A percentile compares a stretch with the other conserved stretches of the same genome.
phyloP scores from a whole-genome alignment of 106 monocot species.

The Apostasia ramifera region DNA sequence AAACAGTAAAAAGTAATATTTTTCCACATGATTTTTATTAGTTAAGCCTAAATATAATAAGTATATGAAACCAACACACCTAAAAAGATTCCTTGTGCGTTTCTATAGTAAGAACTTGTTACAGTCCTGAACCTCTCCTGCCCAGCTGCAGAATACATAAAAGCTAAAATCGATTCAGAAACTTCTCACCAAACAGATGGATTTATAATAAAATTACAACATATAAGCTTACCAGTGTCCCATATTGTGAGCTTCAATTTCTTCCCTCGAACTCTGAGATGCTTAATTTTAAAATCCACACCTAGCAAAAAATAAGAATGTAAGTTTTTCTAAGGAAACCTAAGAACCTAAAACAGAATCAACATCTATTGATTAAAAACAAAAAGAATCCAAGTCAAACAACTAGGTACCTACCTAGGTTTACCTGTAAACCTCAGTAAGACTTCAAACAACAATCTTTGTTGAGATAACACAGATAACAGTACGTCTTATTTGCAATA shows the following conservation, averaged over 20 bases:
- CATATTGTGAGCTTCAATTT: slow-evolving; percentile 80
- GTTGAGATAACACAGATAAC: too few relatives aligned
- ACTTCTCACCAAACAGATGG: neutral
- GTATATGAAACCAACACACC: slow-evolving; percentile 18
- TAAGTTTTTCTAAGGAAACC: neutral
- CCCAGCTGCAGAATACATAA: slow-evolving; percentile 32
- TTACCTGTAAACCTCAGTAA: too few relatives aligned
- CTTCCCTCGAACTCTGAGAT: slow-evolving; percentile 55
- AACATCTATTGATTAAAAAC: neutral
- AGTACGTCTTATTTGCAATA: too few relatives aligned
- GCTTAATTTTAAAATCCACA: slow-evolving; percentile 67
- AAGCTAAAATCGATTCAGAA: neutral
- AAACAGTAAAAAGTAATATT: too few relatives aligned
- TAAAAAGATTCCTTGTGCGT: slow-evolving; percentile 52
- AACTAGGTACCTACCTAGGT: neutral
- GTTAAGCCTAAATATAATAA: neutral
- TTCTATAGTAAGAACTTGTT: slow-evolving; percentile 54
- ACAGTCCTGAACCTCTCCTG: slow-evolving; percentile 51
- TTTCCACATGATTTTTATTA: too few relatives aligned
- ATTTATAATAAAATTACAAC: neutral
- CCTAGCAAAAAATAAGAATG: slow-evolving; percentile 18
- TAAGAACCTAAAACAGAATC: neutral
- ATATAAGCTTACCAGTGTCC: slow-evolving; percentile 57
- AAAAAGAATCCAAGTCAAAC: neutral
- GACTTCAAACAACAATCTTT: too few relatives aligned